Conservation (phyloP, 768 basidiomycete genomes). For the Serendipita sp. region DNA sequence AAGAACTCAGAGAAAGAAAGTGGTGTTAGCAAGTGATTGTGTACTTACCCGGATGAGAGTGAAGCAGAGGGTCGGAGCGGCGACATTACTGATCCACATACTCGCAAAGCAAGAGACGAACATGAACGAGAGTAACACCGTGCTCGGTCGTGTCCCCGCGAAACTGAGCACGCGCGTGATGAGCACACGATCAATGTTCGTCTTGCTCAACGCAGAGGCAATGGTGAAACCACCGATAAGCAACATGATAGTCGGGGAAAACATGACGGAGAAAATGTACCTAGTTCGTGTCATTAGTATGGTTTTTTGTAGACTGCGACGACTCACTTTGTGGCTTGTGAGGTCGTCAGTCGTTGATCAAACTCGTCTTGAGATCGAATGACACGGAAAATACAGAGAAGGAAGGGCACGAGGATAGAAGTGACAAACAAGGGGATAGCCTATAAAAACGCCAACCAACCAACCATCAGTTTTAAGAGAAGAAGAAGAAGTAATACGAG, state of each 20-base stretch:
- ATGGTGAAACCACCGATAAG: constrained; percentile 97
- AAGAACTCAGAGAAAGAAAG: constrained; percentile 11
- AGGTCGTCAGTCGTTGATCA: constrained; percentile 34
- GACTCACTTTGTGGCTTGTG: constrained; percentile 61
- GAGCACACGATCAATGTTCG: constrained; percentile 79
- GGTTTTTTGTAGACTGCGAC: constrained; percentile 5
- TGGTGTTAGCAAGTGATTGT: neutral
- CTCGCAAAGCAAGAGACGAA: constrained; percentile 91
- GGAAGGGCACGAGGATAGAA: constrained; percentile 71
- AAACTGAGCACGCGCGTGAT: constrained; percentile 82
- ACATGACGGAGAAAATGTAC: constrained; percentile 88
- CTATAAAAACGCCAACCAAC: constrained; percentile 24
- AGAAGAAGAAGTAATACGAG: neutral
- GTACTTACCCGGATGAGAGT: constrained; percentile 73
- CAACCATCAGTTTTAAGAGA: neutral
- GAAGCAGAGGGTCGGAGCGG: constrained; percentile 93
- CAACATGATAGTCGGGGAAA: constrained; percentile 96
- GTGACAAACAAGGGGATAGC: constrained; percentile 98
- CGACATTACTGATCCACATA: constrained; percentile 99
- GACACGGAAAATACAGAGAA: constrained; percentile 73
- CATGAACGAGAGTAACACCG: constrained; percentile 88
- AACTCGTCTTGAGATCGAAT: constrained; percentile 42
- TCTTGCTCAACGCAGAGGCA: constrained; percentile 89
- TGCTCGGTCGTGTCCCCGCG: constrained; percentile 75
- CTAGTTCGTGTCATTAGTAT: constrained; percentile 25